These are phyloP conservation scores for Chlamydomonas schloesseri DNA, from an alignment of 139 green algal genomes.

Conservation along the genomic window DNA sequence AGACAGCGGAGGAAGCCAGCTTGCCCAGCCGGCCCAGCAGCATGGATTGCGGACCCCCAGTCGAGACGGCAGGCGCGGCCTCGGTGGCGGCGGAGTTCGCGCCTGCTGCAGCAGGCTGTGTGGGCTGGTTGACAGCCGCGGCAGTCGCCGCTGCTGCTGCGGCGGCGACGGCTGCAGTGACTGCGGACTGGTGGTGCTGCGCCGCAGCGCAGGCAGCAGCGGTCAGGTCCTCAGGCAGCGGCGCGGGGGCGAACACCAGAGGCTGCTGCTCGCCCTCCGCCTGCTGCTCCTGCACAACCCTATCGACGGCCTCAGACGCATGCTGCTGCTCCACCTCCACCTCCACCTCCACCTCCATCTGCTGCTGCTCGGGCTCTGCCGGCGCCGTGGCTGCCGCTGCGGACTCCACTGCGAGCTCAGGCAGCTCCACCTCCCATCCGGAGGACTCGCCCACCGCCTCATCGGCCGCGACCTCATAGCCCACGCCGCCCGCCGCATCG, in stretches of 20 bases:
- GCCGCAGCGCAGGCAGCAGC: not conserved
- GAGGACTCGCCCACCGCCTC: not conserved
- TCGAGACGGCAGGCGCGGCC: not conserved
- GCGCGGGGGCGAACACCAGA: not conserved
- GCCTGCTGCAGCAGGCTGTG: not conserved
- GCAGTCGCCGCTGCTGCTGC: not conserved
- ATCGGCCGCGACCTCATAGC: not conserved
- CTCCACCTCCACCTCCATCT: not conserved
- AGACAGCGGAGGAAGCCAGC: not conserved
- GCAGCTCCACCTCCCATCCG: not conserved
- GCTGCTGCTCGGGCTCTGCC: not conserved
- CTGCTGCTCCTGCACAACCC: not conserved
- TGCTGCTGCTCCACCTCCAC: not conserved
- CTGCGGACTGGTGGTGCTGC: not conserved
- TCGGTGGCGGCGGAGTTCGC: not conserved
- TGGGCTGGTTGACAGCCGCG: not conserved
- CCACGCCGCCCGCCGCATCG: not conserved
- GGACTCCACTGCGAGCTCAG: no score
- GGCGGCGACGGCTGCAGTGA: not conserved
- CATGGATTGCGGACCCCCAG: not conserved
- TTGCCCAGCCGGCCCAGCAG: constrained; percentile 1
- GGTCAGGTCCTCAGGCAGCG: not conserved
- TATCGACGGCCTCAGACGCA: not conserved
- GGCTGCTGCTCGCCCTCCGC: no score
- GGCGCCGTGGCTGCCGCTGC: no score